phyloP scores from a whole-genome alignment of 2,329 filamentous ascomycete species.

The Ophiostoma piceae region DNA sequence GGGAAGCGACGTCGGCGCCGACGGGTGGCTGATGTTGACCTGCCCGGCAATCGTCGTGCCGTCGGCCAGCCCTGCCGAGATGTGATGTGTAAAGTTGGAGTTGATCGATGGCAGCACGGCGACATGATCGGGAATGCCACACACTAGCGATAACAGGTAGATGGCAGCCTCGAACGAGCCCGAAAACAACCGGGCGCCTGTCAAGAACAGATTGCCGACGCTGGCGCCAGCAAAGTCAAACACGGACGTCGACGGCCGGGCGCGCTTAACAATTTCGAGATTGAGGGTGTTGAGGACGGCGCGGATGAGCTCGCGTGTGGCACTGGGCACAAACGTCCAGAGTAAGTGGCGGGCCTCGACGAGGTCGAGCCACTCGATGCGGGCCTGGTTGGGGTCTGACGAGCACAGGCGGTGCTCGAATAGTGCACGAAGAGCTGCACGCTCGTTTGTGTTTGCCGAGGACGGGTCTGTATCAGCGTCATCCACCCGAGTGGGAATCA shows the following conservation, averaged over 20 bases:
- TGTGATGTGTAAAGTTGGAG: constrained; percentile 92
- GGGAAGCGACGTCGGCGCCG: constrained; percentile 53
- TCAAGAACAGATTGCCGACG: constrained; percentile 74
- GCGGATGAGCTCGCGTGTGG: constrained; percentile 71
- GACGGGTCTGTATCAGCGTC: constrained; percentile 8
- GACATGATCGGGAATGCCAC: constrained; percentile 70
- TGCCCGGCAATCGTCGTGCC: constrained; percentile 80
- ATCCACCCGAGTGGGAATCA: constrained; percentile 62
- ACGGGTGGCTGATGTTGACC: constrained; percentile 86
- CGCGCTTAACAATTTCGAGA: constrained; percentile 71
- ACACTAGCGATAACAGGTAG: constrained; percentile 81
- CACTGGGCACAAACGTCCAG: constrained; percentile 65
- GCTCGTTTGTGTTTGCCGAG: constrained; percentile 52
- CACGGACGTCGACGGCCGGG: constrained; percentile 59
- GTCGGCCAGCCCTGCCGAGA: constrained; percentile 73
- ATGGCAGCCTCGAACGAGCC: constrained; percentile 90
- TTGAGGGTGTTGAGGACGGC: constrained; percentile 72
- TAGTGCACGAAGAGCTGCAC: constrained; percentile 68
- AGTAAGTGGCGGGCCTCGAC: constrained; percentile 74
- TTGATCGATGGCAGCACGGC: constrained; percentile 86
- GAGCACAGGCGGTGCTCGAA: constrained; percentile 81
- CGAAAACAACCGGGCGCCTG: constrained; percentile 81
- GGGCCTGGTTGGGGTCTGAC: constrained; percentile 51
- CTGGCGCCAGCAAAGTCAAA: constrained; percentile 75
- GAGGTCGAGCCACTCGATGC: constrained; percentile 80